Conservation (phyloP, 805 yeast genomes). For the Grigorovia jiainica region DNA sequence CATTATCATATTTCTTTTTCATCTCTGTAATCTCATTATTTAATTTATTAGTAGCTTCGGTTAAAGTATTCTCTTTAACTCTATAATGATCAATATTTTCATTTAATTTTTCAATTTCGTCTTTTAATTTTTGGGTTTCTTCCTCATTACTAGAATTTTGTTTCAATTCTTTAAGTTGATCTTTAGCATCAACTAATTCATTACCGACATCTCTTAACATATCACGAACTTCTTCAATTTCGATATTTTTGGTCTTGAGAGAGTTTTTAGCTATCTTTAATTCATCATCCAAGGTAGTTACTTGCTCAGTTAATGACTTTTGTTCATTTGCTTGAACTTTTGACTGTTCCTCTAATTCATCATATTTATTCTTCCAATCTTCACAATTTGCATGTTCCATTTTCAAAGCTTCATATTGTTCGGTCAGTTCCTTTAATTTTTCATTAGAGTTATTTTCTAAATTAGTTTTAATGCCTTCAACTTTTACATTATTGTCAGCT, state of each 20-base stretch:
- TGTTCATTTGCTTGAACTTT: neutral
- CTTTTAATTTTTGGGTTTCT: conserved; percentile 10
- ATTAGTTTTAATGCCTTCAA: neutral
- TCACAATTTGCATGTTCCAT: conserved; percentile 5
- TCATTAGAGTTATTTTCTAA: neutral
- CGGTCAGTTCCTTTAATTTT: conserved; percentile 5
- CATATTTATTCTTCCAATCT: conserved; percentile 14
- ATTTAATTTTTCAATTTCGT: conserved; percentile 10
- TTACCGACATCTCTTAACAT: conserved; percentile 71
- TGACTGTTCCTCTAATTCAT: conserved; percentile 1
- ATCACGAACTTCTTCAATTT: conserved; percentile 61
- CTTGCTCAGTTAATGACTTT: neutral
- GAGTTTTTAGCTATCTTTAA: conserved; percentile 18
- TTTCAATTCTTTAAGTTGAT: conserved; percentile 36
- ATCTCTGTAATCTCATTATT: conserved; percentile 16
- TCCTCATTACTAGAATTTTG: neutral
- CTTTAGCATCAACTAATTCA: conserved; percentile 65
- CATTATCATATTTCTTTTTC: conserved; percentile 12
- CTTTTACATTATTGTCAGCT: neutral
- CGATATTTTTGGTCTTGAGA: conserved; percentile 42
- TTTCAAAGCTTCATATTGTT: conserved; percentile 5
- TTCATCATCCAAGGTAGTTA: conserved; percentile 1
- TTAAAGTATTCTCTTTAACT: conserved; percentile 10
- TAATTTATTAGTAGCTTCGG: conserved; percentile 6
- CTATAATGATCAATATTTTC: conserved; percentile 6